Conservation (phyloP, 2,329 filamentous ascomycete species). For the Venturia carpophila region DNA sequence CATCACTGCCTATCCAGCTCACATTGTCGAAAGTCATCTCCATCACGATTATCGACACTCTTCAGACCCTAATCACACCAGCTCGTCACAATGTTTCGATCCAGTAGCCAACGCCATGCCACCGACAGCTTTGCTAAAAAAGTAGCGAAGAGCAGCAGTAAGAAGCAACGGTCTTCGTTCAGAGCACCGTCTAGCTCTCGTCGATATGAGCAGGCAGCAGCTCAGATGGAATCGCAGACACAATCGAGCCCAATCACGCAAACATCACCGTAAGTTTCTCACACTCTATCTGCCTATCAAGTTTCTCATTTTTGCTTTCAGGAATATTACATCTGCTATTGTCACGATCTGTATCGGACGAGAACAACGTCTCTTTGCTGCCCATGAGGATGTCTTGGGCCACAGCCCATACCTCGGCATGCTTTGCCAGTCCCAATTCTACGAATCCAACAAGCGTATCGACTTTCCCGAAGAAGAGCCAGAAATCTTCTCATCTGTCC, state of each 20-base stretch:
- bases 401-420: constrained; percentile 71
- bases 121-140: constrained; percentile 20
- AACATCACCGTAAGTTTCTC: constrained; percentile 21
- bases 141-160: constrained; percentile 18
- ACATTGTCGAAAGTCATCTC: not conserved
- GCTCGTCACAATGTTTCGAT: constrained; percentile 19
- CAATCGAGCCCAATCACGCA: constrained; percentile 14
- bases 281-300: constrained; percentile 27
- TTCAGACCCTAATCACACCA: not conserved
- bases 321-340: constrained; percentile 44
- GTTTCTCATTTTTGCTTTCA: constrained; percentile 22
- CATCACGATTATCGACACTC: not conserved
- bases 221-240: constrained; percentile 18
- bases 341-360: constrained; percentile 74
- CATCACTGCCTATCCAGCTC: constrained; percentile 1
- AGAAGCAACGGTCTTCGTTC: constrained; percentile 19
- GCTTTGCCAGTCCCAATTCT: constrained; percentile 55
- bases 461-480: constrained; percentile 78
- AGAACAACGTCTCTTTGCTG: constrained; percentile 80
- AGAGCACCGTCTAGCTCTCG: constrained; percentile 17
- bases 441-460: constrained; percentile 61
- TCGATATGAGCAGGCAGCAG: constrained; percentile 27
- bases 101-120: constrained; percentile 15
- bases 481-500: constrained; percentile 80
- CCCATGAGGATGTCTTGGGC: constrained; percentile 77